A percentile compares a stretch with the other conserved stretches of the same genome.
Evolutionary conservation across 768 basidiomycete genomes (phyloP).

Genomic region (Pleurotus djamor): DNA sequence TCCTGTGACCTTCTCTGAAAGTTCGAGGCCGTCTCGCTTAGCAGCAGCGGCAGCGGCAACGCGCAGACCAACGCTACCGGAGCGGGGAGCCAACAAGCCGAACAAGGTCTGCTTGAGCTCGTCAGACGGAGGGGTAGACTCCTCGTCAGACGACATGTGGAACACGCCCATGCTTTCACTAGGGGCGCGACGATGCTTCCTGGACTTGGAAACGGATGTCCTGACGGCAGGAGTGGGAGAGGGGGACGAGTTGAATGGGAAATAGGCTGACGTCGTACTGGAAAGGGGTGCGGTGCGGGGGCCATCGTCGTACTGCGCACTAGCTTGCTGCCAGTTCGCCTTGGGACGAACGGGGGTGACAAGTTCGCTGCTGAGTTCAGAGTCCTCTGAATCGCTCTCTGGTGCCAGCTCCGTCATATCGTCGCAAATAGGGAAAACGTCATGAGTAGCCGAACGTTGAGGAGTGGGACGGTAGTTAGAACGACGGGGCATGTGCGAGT

Average conservation of each 20-base stretch:
- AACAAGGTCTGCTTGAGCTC: slow-evolving; percentile 9
- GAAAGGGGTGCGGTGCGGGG: slow-evolving; percentile 53
- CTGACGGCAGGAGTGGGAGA: slow-evolving; percentile 10
- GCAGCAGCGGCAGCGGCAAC: slow-evolving; percentile 11
- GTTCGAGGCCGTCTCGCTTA: slow-evolving; percentile 19
- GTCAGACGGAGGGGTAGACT: slow-evolving; percentile 28
- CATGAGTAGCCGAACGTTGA: slow-evolving; percentile 20
- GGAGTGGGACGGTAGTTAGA: not conserved
- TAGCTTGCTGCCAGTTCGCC: slow-evolving; percentile 12
- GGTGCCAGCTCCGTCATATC: slow-evolving; percentile 54
- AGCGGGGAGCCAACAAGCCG: not conserved
- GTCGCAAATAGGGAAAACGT: slow-evolving; percentile 69
- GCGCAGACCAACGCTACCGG: not conserved
- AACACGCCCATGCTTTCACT: slow-evolving; percentile 68
- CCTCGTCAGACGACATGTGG: slow-evolving; percentile 73
- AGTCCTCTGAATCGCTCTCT: slow-evolving; percentile 16
- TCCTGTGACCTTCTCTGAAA: slow-evolving; percentile 28
- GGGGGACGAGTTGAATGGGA: slow-evolving; percentile 34
- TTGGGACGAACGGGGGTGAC: slow-evolving; percentile 54
- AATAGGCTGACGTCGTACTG: slow-evolving; percentile 20
- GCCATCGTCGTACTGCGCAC: slow-evolving; percentile 29
- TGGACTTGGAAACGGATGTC: slow-evolving; percentile 26
- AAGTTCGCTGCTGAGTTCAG: slow-evolving; percentile 28
- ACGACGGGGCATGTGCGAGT: slow-evolving; percentile 26
- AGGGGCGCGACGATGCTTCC: slow-evolving; percentile 57